Percentiles rank a stretch among this genome's conserved stretches.
Conservation (phyloP, 2,329 filamentous ascomycete genomes). For the Aspergillus sp. region DNA sequence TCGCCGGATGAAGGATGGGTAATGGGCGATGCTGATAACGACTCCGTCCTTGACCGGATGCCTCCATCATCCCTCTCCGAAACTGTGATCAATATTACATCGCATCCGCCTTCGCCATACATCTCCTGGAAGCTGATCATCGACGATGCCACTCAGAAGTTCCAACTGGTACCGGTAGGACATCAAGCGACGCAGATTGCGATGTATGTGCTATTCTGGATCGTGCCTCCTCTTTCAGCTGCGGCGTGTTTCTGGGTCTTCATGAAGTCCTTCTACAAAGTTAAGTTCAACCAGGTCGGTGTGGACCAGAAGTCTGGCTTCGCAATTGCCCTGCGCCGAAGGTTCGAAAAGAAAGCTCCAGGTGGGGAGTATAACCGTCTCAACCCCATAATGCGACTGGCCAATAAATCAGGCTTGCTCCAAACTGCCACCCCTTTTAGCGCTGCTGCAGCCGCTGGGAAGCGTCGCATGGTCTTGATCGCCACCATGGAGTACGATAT, state of each 20-base stretch:
- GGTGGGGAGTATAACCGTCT: not conserved
- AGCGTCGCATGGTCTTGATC: slow-evolving; percentile 60
- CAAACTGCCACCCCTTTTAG: slow-evolving; percentile 34
- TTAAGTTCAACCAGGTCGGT: slow-evolving; percentile 62
- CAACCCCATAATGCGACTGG: slow-evolving; percentile 34
- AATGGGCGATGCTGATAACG: slow-evolving; percentile 62
- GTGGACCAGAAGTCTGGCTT: slow-evolving; percentile 46
- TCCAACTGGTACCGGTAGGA: slow-evolving; percentile 55
- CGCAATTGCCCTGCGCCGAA: slow-evolving; percentile 8
- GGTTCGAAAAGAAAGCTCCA: not conserved
- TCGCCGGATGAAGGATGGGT: slow-evolving; percentile 60
- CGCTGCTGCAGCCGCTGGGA: slow-evolving; percentile 22
- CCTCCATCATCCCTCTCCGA: slow-evolving; percentile 59
- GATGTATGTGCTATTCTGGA: slow-evolving; percentile 55
- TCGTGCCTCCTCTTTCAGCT: slow-evolving; percentile 55
- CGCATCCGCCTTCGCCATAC: slow-evolving; percentile 54
- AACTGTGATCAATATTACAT: slow-evolving; percentile 60
- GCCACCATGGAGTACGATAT: slow-evolving; percentile 73
- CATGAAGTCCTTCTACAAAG: slow-evolving; percentile 61
- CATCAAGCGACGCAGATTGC: slow-evolving; percentile 55
- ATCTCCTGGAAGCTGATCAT: slow-evolving; percentile 57
- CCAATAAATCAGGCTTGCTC: slow-evolving; percentile 35
- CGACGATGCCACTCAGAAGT: slow-evolving; percentile 56
- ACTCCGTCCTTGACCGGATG: slow-evolving; percentile 61
- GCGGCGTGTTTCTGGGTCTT: slow-evolving; percentile 55